A percentile compares a stretch with the other conserved stretches of the same genome.
Evolutionary conservation across 805 yeast species (phyloP).

Genomic region (Saturnispora hagleri): DNA sequence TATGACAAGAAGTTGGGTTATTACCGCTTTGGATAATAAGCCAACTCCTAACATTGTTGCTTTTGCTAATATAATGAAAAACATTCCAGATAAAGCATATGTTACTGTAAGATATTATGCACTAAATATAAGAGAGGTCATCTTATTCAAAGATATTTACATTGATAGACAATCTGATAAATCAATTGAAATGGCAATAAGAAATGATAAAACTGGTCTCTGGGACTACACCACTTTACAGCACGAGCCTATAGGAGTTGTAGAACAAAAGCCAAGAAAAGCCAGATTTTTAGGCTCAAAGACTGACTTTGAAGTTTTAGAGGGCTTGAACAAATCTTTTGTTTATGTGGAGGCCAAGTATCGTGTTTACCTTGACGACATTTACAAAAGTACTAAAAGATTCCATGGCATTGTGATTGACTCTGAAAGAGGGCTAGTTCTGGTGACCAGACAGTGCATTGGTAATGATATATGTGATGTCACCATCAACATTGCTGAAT

Average conservation of each 20-base stretch:
- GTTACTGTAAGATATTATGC: slow-evolving; percentile 68
- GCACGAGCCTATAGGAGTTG: slow-evolving; percentile 54
- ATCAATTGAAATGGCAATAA: slow-evolving; percentile 55
- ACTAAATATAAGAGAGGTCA: slow-evolving; percentile 70
- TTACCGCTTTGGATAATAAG: slow-evolving; percentile 67
- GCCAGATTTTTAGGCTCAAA: slow-evolving; percentile 70
- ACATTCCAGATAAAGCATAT: slow-evolving; percentile 65
- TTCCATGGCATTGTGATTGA: slow-evolving; percentile 79
- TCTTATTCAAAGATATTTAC: slow-evolving; percentile 52
- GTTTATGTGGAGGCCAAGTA: slow-evolving; percentile 58
- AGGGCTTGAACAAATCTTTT: slow-evolving; percentile 54
- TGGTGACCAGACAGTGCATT: slow-evolving; percentile 68
- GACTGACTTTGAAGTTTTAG: slow-evolving; percentile 42
- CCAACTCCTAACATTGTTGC: slow-evolving; percentile 65
- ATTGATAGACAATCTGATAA: slow-evolving; percentile 83
- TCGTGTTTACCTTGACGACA: slow-evolving; percentile 71
- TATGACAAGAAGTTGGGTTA: slow-evolving; percentile 60
- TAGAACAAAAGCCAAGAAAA: slow-evolving; percentile 40
- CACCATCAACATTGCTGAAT: slow-evolving; percentile 73
- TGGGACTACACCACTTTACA: slow-evolving; percentile 47
- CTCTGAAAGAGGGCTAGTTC: slow-evolving; percentile 66
- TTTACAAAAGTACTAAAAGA: slow-evolving; percentile 48
- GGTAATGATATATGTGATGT: slow-evolving; percentile 81
- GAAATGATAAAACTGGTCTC: slow-evolving; percentile 47
- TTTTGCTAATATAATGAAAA: slow-evolving; percentile 68